A percentile compares a stretch with the other conserved stretches of the same genome.
Conservation (phyloP, 1,284 basidiomycete species). For the Ceratobasidium sp. region DNA sequence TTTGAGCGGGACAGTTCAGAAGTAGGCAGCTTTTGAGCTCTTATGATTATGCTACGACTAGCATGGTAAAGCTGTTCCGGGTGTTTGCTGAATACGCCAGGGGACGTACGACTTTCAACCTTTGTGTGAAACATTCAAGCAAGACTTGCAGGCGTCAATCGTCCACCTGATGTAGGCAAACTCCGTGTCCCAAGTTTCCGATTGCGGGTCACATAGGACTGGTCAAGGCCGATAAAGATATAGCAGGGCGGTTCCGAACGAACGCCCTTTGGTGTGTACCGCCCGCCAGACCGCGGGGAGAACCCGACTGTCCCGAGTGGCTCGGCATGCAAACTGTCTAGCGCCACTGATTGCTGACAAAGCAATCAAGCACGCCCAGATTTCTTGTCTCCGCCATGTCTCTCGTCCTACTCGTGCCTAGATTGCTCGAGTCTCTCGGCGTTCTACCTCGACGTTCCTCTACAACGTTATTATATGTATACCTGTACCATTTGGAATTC, state of each 20-base stretch:
- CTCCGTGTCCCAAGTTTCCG: no score
- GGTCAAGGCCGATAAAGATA: no score
- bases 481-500: not conserved
- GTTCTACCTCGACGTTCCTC: no score
- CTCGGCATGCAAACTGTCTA: not conserved
- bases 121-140: no score
- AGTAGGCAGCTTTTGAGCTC: no score
- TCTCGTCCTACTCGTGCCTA: not conserved
- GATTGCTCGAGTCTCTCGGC: not conserved
- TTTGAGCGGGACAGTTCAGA: no score
- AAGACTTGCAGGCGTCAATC: no score
- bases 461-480: not conserved
- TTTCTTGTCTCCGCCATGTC: conserved; percentile 1
- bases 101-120: no score
- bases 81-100: no score
- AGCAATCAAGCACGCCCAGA: not conserved
- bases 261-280: not conserved
- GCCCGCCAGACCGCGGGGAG: not conserved
- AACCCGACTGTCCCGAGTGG: not conserved
- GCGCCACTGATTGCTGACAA: not conserved
- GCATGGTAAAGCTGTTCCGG: not conserved
- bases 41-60: not conserved
- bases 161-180: no score
- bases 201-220: no score
- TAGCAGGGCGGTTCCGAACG: no score